phyloP scores from a whole-genome alignment of 2,329 filamentous ascomycete species.

The Botrytis aclada region DNA sequence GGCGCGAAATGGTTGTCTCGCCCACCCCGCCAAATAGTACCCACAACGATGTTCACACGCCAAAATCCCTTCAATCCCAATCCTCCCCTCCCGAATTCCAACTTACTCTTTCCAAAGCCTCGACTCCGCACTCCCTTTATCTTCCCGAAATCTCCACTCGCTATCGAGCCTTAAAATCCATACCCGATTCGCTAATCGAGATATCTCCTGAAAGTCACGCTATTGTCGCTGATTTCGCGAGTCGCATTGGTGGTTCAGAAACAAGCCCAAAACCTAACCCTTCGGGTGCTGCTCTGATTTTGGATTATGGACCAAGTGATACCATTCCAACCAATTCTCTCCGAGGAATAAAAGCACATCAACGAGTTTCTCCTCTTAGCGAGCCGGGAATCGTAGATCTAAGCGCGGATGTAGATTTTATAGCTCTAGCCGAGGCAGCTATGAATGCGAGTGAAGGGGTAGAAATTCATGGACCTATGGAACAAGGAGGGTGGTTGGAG shows the following conservation, averaged over 20 bases:
- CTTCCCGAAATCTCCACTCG: constrained; percentile 78
- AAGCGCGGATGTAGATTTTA: constrained; percentile 91
- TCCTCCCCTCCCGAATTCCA: constrained; percentile 76
- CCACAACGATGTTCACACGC: constrained; percentile 52
- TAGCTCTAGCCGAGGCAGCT: constrained; percentile 78
- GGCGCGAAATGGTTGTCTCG: constrained; percentile 79
- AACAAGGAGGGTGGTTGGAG: constrained; percentile 76
- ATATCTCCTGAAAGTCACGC: constrained; percentile 83
- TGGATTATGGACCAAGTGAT: constrained; percentile 84
- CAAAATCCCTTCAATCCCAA: constrained; percentile 48
- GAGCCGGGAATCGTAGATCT: constrained; percentile 82
- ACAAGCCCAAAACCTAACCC: constrained; percentile 56
- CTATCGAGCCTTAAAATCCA: constrained; percentile 70
- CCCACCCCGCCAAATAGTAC: constrained; percentile 57
- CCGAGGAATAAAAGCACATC: constrained; percentile 79
- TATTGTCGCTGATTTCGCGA: constrained; percentile 77
- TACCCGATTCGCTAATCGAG: constrained; percentile 72
- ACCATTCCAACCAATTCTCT: constrained; percentile 85
- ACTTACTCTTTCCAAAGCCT: constrained; percentile 69
- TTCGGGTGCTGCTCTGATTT: constrained; percentile 84
- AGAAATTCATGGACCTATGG: constrained; percentile 88
- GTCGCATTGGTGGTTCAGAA: constrained; percentile 71
- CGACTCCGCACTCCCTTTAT: constrained; percentile 80
- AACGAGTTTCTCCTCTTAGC: constrained; percentile 72
- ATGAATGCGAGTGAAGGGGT: constrained; percentile 71